Conservation (phyloP, 306 rosid genomes). For the Prunus campanulata region DNA sequence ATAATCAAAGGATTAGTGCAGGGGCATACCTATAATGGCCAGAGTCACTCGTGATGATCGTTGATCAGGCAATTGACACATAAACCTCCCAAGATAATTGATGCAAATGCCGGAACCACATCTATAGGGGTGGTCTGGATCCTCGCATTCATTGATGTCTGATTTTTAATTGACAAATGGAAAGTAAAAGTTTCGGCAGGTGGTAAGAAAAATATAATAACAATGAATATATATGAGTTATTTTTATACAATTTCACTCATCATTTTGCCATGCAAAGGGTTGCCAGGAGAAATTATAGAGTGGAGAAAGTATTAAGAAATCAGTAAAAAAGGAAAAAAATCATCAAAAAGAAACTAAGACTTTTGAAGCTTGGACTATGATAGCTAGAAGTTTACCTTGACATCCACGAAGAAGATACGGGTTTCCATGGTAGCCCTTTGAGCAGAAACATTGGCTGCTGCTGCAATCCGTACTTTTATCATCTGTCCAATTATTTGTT, state of each 20-base stretch:
- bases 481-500: too few relatives aligned
- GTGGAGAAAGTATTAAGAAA: background rate
- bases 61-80: background rate
- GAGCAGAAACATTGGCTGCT: background rate
- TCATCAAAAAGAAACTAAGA: background rate
- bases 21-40: background rate
- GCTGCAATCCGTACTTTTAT: background rate
- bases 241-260: too few relatives aligned
- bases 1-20: background rate
- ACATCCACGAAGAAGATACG: slow-evolving; percentile 4
- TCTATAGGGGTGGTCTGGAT: background rate
- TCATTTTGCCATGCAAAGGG: too few relatives aligned
- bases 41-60: background rate
- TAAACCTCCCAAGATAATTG: background rate
- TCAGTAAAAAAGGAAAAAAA: too few relatives aligned
- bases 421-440: slow-evolving; percentile 10
- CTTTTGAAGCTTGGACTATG: too few relatives aligned
- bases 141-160: slow-evolving; percentile 14
- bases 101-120: background rate
- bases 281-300: too few relatives aligned
- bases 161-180: too few relatives aligned
- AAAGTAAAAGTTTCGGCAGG: too few relatives aligned
- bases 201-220: too few relatives aligned
- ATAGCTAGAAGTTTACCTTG: background rate
- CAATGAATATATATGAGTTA: too few relatives aligned